These are phyloP conservation scores for Clavulina sp. DNA, from an alignment of 768 basidiomycete genomes.

Conservation along the genomic window DNA sequence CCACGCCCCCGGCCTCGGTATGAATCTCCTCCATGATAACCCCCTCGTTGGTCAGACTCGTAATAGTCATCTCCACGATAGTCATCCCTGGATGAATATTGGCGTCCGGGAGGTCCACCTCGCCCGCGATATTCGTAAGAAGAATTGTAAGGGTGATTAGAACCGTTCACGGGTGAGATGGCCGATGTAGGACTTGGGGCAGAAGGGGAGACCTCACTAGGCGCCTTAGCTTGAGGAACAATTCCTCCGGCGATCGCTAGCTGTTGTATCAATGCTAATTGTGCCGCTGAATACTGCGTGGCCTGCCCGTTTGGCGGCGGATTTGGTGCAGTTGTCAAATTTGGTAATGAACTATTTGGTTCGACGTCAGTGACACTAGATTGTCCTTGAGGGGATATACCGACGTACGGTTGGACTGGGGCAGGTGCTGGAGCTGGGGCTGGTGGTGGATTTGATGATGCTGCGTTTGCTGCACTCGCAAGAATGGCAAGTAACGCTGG, in stretches of 20 bases:
- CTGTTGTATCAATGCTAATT: constrained; percentile 60
- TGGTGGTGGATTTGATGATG: no score
- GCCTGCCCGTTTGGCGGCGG: neutral
- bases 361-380: no score
- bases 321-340: neutral
- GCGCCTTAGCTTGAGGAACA: constrained; percentile 6
- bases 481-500: constrained; percentile 10
- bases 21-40: neutral
- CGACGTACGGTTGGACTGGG: no score
- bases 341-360: no score
- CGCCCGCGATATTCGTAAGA: neutral
- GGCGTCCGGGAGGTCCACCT: neutral
- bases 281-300: constrained; percentile 13
- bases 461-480: neutral
- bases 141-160: constrained; percentile 19
- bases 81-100: neutral
- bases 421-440: no score
- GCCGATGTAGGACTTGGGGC: constrained; percentile 14
- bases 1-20: constrained; percentile 1
- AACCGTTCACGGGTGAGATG: constrained; percentile 2
- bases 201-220: constrained; percentile 17
- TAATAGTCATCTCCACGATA: neutral
- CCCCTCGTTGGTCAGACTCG: neutral
- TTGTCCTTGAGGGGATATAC: no score
- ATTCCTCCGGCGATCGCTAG: constrained; percentile 34